These are phyloP conservation scores for Pythium monospermum DNA, from an alignment of 352 stramenopile genomes.

Conservation along the genomic window DNA sequence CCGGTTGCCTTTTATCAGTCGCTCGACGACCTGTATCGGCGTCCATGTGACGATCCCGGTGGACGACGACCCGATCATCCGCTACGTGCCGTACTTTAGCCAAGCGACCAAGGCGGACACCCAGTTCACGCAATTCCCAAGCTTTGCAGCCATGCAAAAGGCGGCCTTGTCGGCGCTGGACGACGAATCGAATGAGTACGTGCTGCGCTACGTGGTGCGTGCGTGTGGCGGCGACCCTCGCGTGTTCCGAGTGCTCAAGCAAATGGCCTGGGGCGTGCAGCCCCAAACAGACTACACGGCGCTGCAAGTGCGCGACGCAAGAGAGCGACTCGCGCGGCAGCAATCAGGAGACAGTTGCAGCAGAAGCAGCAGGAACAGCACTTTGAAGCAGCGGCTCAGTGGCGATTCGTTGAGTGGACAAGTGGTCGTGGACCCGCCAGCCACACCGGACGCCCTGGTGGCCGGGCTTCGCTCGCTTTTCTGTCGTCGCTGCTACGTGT, in stretches of 20 bases:
- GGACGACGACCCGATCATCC: conserved; percentile 79
- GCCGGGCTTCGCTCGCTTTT: conserved; percentile 52
- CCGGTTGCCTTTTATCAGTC: conserved; percentile 36
- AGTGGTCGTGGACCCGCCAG: background rate
- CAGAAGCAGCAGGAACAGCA: too few relatives aligned
- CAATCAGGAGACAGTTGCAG: too few relatives aligned
- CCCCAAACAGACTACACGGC: conserved; percentile 54
- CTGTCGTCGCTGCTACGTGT: conserved; percentile 68
- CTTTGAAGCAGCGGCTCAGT: too few relatives aligned
- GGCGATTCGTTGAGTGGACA: too few relatives aligned
- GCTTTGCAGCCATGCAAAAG: conserved; percentile 27
- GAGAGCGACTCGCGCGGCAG: background rate
- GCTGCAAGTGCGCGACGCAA: conserved; percentile 23
- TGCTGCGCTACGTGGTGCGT: conserved; percentile 54
- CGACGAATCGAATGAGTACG: conserved; percentile 58
- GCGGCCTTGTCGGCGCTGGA: conserved; percentile 47
- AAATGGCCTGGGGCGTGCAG: conserved; percentile 41
- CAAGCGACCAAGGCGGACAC: conserved; percentile 24
- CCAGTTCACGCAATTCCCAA: conserved; percentile 27
- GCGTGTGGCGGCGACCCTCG: conserved; percentile 25
- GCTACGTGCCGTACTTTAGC: conserved; percentile 60
- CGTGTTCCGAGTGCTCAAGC: conserved; percentile 47
- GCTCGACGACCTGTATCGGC: conserved; percentile 65
- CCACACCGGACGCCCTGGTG: conserved; percentile 17
- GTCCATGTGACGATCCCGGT: conserved; percentile 43